Percentiles rank a stretch among this genome's conserved stretches.
phyloP scores from a whole-genome alignment of 2,329 filamentous ascomycete species.

The Penicillium sp. region DNA sequence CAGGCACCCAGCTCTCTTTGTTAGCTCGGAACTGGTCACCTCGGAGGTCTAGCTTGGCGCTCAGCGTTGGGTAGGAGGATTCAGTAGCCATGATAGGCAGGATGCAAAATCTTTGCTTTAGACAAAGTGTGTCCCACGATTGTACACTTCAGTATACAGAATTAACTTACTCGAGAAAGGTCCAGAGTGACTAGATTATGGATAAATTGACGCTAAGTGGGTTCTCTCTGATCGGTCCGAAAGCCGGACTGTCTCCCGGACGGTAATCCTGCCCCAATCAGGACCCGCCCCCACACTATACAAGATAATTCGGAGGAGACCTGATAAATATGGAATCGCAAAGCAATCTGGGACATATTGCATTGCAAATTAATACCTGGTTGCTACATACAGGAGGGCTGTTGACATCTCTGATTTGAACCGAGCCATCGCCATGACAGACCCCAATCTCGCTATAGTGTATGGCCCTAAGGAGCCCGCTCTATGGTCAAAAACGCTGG shows the following conservation, averaged over 20 bases:
- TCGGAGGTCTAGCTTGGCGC: constrained; percentile 23
- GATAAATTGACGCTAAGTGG: neutral
- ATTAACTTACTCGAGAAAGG: neutral
- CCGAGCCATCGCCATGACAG: neutral
- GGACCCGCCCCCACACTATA: neutral
- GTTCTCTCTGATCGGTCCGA: constrained; percentile 13
- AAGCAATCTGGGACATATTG: neutral
- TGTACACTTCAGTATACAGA: neutral
- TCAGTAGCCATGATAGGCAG: constrained; percentile 14
- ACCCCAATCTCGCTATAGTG: constrained; percentile 16
- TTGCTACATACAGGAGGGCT: neutral
- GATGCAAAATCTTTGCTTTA: neutral
- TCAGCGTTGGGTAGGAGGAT: constrained; percentile 17
- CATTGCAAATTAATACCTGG: neutral
- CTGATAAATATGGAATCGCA: neutral
- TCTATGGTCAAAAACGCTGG: constrained; percentile 23
- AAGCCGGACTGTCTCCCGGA: constrained; percentile 8
- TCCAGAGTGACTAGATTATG: neutral
- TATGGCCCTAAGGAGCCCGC: constrained; percentile 23
- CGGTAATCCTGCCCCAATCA: neutral
- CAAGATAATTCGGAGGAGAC: neutral
- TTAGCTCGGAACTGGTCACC: constrained; percentile 22
- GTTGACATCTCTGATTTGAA: too few relatives aligned
- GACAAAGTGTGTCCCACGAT: neutral
- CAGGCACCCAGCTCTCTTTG: constrained; percentile 30